Base-by-base conservation (phyloP, 2,329 filamentous ascomycete genomes). In the Lasiodiplodia citricola region DNA sequence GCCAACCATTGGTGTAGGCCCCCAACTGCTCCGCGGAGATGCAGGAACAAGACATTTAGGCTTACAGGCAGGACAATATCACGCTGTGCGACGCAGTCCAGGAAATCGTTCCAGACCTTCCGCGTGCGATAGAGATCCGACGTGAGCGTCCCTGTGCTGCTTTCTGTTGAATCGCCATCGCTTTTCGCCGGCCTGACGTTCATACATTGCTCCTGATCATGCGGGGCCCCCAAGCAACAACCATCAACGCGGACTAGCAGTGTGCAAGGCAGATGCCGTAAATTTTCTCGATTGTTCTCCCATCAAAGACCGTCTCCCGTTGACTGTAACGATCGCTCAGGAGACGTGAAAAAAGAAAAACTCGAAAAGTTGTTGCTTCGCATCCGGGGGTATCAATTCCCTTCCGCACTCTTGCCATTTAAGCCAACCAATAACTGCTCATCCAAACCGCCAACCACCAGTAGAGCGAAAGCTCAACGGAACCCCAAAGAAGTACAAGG, bases 301-400 rank as follows among this genome's bases (percentile, higher is more conserved):
- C 21, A 47, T 47, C 37, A 25, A 47, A 14, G 3, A 11, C 13
- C 2, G 41, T 4, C n/a, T 38, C 47, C 31, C 47, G 38, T 52
- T 41, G 31, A 38, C 52, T 47, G 47, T 28, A 38, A 37, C 11
- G 44, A 64, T n/a, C 60, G n/a, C 28, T 52, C 38, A n/a, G n/a
- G 18, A 56, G 35, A 56, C 6, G 13, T 18, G n/a, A 28, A 28
- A 16, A 60, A 47, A 47, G 35, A 62, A 21, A 38, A 28, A 44
- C 16, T 51, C 31, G 31, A 37, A 64, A 52, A 28, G 18, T 16
- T 35, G 28, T 64, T 64, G 60, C 51, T 64, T 38, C 60, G 60
- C 60, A 64, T 64, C 44, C 11, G 56, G 58, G 60, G 60, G 60
- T 64, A 64, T 64, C 60, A 54, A 10, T 44, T 64, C 60, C 60